Evolutionary conservation across 495 filamentous ascomycete genomes (phyloP).

Genomic region (Geoglossum glabrum): DNA sequence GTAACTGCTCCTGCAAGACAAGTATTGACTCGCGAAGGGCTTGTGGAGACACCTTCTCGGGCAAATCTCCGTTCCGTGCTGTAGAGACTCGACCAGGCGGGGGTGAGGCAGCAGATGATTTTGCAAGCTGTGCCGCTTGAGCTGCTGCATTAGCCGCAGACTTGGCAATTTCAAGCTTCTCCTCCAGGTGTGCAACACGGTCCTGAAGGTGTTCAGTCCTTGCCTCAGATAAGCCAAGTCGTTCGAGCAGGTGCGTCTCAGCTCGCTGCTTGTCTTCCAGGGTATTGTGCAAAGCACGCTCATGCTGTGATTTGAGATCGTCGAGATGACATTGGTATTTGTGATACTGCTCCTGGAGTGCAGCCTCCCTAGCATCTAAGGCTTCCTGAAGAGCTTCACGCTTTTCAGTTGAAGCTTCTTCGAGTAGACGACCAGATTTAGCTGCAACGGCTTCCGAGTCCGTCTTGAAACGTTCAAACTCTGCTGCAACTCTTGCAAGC

Average conservation of each 20-base stretch:
- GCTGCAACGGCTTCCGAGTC: slow-evolving; percentile 56
- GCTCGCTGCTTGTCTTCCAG: slow-evolving; percentile 50
- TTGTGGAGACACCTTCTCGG: slow-evolving; percentile 79
- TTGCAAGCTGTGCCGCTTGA: slow-evolving; percentile 53
- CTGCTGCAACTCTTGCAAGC: slow-evolving; percentile 39
- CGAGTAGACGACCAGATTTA: slow-evolving; percentile 53
- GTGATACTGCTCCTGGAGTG: slow-evolving; percentile 44
- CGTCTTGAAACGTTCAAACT: slow-evolving; percentile 49
- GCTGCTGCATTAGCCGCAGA: slow-evolving; percentile 77
- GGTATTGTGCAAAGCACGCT: slow-evolving; percentile 47
- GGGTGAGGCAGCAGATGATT: slow-evolving; percentile 20
- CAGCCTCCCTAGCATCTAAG: slow-evolving; percentile 36
- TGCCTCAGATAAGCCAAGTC: slow-evolving; percentile 50
- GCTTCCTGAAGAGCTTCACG: slow-evolving; percentile 31
- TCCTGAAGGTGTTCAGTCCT: slow-evolving; percentile 67
- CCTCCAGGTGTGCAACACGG: slow-evolving; percentile 60
- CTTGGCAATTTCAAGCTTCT: slow-evolving; percentile 77
- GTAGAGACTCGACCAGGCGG: slow-evolving; percentile 15
- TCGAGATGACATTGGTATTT: slow-evolving; percentile 55
- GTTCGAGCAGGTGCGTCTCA: slow-evolving; percentile 36
- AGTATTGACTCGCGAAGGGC: slow-evolving; percentile 89
- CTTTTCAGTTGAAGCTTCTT: slow-evolving; percentile 43
- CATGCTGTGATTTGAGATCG: slow-evolving; percentile 42
- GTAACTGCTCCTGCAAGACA: slow-evolving; percentile 88
- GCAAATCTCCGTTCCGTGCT: slow-evolving; percentile 29